Conservation (phyloP, 2,329 filamentous ascomycete species). For the Apiospora malaysiana region DNA sequence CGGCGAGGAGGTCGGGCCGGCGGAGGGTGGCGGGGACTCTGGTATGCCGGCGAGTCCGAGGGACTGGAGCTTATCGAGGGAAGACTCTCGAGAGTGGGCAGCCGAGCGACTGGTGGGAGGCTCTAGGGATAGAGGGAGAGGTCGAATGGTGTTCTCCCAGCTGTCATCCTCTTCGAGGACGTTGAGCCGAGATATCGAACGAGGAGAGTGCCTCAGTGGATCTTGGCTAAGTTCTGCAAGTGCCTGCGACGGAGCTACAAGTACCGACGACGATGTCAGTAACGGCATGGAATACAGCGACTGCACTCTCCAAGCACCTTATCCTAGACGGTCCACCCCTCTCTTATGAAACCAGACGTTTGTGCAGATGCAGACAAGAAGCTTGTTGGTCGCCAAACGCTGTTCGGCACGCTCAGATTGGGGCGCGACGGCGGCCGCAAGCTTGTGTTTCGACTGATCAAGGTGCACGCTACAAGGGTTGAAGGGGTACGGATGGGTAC, state of each 20-base stretch:
- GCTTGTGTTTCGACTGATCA: constrained; percentile 22
- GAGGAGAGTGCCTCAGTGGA: constrained; percentile 57
- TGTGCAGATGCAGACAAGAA: constrained; percentile 10
- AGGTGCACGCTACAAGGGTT: constrained; percentile 13
- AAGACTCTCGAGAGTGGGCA: constrained; percentile 64
- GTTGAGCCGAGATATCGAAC: constrained; percentile 57
- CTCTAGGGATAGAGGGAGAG: constrained; percentile 45
- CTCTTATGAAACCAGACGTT: constrained; percentile 39
- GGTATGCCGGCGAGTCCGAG: constrained; percentile 39
- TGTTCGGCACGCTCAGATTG: constrained; percentile 24
- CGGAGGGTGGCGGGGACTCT: constrained; percentile 38
- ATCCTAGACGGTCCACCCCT: constrained; percentile 27
- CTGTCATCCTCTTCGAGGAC: constrained; percentile 52
- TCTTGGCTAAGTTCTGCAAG: constrained; percentile 61
- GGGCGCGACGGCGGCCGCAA: constrained; percentile 15
- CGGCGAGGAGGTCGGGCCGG: constrained; percentile 40
- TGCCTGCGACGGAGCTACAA: constrained; percentile 63
- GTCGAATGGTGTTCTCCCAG: constrained; percentile 60
- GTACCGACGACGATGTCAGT: constrained; percentile 33
- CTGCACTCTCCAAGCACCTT: constrained; percentile 23
- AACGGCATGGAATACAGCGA: constrained; percentile 32
- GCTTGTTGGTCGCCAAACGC: not conserved
- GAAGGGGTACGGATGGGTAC: constrained; percentile 15
- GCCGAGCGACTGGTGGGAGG: constrained; percentile 46
- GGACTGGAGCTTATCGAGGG: constrained; percentile 56